These are phyloP conservation scores for Artemisia annua DNA, from an alignment of 129 eudicot species.

Conservation along the genomic window DNA sequence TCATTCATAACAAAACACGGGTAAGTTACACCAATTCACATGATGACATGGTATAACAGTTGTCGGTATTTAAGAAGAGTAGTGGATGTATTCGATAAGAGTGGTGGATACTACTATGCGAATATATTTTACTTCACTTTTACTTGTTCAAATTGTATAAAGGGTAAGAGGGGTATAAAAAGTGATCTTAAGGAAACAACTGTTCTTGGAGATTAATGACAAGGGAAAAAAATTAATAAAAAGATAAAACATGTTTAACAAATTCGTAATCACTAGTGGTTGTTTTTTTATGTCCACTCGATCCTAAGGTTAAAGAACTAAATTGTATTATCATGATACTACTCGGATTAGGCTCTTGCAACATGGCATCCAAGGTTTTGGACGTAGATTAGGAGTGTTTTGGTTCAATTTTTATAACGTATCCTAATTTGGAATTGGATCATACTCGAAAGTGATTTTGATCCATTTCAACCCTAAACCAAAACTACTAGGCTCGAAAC, in stretches of 20 bases:
- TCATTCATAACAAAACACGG: neutral
- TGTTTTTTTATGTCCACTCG: neutral
- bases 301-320: neutral
- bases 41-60: constrained; percentile 10
- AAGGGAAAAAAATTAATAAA: neutral
- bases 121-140: no score
- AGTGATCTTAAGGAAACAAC: constrained; percentile 10
- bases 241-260: neutral
- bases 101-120: no score
- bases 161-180: neutral
- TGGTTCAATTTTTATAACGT: neutral
- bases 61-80: constrained; percentile 3
- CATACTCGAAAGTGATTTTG: neutral
- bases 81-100: neutral
- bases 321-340: no score
- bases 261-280: neutral
- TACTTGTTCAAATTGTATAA: no score
- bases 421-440: neutral
- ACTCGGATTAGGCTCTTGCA: no score
- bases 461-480: constrained; percentile 49
- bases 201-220: constrained; percentile 4
- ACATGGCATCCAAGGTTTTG: neutral
- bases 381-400: neutral
- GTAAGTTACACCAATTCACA: constrained; percentile 4
- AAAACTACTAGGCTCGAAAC: constrained; percentile 63